These are phyloP conservation scores for Paramecium sonneborni DNA, from an alignment of 73 alveolate genomes.

Conservation along the genomic window DNA sequence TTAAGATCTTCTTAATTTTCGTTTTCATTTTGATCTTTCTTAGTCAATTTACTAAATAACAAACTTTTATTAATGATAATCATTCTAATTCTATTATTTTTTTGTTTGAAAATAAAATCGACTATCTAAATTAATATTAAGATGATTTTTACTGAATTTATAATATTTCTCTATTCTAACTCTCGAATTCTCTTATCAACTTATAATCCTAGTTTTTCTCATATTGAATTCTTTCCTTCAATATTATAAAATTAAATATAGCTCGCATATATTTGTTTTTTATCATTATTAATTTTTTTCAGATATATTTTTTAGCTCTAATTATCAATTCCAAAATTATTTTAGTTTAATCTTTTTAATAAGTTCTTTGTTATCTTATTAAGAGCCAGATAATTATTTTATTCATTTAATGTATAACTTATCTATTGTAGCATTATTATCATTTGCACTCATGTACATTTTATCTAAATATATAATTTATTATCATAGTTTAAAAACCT, in stretches of 20 bases:
- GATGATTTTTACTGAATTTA: neutral
- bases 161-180: conserved; percentile 2
- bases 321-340: neutral
- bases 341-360: neutral
- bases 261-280: neutral
- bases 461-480: conserved; percentile 62
- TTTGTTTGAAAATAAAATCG: neutral
- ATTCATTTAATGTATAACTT: neutral
- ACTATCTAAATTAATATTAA: neutral
- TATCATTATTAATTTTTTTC: neutral
- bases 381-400: neutral
- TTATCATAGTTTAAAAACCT: too few species aligned
- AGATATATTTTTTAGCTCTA: neutral
- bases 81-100: conserved; percentile 1
- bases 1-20: neutral
- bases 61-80: neutral
- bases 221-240: neutral
- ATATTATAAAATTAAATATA: neutral
- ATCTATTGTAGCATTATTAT: conserved; percentile 3
- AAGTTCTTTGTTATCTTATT: neutral
- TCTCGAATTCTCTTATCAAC: neutral
- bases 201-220: conserved; percentile 18
- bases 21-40: neutral
- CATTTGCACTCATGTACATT: conserved; percentile 58
- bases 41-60: neutral